Evolutionary conservation across 139 green algal genomes (phyloP), one percentile per base, ranked within the genome.

Genomic region (Chlorella sp.): DNA sequence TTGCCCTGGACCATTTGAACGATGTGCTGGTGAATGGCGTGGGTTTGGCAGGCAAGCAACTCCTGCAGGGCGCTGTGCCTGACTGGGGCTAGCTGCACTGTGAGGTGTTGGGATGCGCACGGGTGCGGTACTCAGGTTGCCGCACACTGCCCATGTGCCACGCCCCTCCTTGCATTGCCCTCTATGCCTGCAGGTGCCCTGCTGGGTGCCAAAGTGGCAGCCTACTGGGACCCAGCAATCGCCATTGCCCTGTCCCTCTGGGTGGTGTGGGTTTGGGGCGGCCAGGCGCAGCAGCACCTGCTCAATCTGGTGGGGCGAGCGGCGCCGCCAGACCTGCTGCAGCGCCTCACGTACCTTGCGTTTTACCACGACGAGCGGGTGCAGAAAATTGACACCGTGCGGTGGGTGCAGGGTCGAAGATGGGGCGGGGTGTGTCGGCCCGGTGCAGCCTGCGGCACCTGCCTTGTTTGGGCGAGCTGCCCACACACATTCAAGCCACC

Each of bases 1-100:
- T 93, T 63, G 91, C 90, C 1, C 74, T 92, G 47, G 91, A 95
- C 75, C 91, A 95, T 86, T 83, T 93, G 30, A 93, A 93, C 68
- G 91, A 95, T 62, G 90, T 94, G 36, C 41, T 94, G 26, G 92
- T 89, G n/a, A 95, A 95, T 62, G 34, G 79, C 13, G 47, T 94
- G 4, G 90, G 87, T 12, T 82, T 93, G 25, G 74, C 78, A 20
- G 84, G 83, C 51, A 60, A 60, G 51, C 21, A 15, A n/a, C n/a
- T n/a, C n/a, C n/a, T n/a, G n/a, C n/a, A n/a, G n/a, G n/a, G n/a
- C n/a, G n/a, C n/a, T n/a, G n/a, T n/a, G n/a, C n/a, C n/a, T n/a
- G n/a, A n/a, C n/a, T n/a, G n/a, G n/a, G n/a, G n/a, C n/a, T n/a
- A n/a, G n/a, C n/a, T n/a, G n/a, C n/a, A n/a, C n/a, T n/a, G n/a